Base-by-base conservation (phyloP, 805 yeast species). In the Grigorovia transvaalensis region DNA sequence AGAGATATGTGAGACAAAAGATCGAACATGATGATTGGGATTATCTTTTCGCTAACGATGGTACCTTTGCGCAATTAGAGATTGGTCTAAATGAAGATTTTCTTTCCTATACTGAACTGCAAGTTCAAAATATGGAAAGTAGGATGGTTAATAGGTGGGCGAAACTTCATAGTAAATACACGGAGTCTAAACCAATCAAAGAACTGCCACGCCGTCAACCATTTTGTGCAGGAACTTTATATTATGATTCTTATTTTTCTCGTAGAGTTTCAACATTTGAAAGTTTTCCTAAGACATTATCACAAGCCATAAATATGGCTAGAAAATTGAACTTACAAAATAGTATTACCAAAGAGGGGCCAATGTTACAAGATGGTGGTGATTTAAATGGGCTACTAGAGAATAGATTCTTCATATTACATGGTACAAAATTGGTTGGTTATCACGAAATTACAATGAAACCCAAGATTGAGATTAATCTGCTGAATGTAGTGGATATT, bases 291-390 rank as follows among this genome's bases (percentile, higher is more conserved):
- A 77, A 82, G 23, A 82, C 88, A 51, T 80, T 86, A 57, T 74
- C 74, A 50, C 69, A 78, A 48, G 81, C 81, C n/a, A 57, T 66
- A 12, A 71, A 67, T 12, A 72, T 77, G 56, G 64, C 76, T 9
- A 53, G 65, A 6, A 71, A 76, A 57, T 64, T 69, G 20, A 60
- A 61, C 17, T 4, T 12, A 19, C 75, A 73, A 50, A 61, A 70
- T 56, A 47, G 57, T 6, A 58, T 72, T 18, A 51, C 49, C 1
- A 70, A 71, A 60, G 84, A 85, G 62, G 97, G 97, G 0, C 82
- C 72, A 60, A 70, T 91, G 70, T 80, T 81, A 59, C 98, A 90
- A 69, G 88, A 84, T 61, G 98, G 98, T 18, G 97, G 97, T 9
- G 98, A 90, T 69, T 78, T 93, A 58, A 78, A 75, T 15, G 71